Conservation (phyloP, 2,329 filamentous ascomycete species). For the Calonectria pseudoreteaudii region DNA sequence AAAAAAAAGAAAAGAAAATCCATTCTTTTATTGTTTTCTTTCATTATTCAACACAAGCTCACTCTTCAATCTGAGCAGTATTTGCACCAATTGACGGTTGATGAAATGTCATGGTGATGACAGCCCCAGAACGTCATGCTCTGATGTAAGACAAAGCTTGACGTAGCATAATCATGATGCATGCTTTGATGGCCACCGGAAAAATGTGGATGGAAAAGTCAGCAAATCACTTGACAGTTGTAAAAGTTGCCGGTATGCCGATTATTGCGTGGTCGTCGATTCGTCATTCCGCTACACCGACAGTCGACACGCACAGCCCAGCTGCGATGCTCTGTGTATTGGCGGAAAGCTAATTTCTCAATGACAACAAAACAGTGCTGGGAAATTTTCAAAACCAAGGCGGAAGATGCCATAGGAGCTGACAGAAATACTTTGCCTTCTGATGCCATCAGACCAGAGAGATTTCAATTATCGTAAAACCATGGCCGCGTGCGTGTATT, state of each 20-base stretch:
- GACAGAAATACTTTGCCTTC: not conserved
- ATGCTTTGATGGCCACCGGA: not conserved
- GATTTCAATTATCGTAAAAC: not conserved
- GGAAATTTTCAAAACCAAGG: not conserved
- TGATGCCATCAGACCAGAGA: not conserved
- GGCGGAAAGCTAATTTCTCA: not conserved
- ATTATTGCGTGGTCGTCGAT: not conserved
- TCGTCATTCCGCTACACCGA: not conserved
- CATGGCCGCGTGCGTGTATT: too few relatives aligned
- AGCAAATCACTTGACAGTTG: not conserved
- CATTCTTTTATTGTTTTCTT: not conserved
- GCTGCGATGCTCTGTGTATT: too few relatives aligned
- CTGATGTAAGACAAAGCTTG: constrained; percentile 2
- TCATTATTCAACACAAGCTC: not conserved
- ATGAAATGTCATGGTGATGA: not conserved
- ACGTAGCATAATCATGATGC: not conserved
- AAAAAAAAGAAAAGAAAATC: too few relatives aligned
- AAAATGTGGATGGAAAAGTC: not conserved
- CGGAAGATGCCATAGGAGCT: not conserved
- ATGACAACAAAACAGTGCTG: not conserved
- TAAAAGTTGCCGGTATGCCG: not conserved
- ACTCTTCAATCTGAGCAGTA: not conserved
- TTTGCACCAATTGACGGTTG: not conserved
- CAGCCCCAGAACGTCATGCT: not conserved
- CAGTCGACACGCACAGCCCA: not conserved